Evolutionary conservation across 805 yeast species (phyloP).

Genomic region (Millerozyma miso): DNA sequence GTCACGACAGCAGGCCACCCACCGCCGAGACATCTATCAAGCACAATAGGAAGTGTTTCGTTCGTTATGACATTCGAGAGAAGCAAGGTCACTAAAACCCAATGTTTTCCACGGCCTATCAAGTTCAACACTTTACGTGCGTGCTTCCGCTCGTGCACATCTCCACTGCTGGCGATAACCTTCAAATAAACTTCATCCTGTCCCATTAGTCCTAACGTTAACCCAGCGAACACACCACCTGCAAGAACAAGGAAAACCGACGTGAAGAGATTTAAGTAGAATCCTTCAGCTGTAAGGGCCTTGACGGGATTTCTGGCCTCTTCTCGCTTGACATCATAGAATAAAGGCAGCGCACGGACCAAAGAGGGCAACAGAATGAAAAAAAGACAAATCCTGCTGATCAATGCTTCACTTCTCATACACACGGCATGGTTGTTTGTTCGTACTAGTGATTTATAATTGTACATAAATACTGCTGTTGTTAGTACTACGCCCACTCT

Average conservation of each 20-base stretch:
- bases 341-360: constrained; percentile 30
- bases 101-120: constrained; percentile 84
- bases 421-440: constrained; percentile 23
- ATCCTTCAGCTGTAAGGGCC: constrained; percentile 29
- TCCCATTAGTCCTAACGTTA: constrained; percentile 96
- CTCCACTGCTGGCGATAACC: constrained; percentile 89
- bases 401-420: constrained; percentile 12
- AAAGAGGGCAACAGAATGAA: constrained; percentile 30
- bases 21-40: constrained; percentile 91
- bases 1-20: constrained; percentile 96
- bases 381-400: constrained; percentile 28
- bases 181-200: constrained; percentile 94
- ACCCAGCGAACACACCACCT: constrained; percentile 90
- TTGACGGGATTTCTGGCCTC: constrained; percentile 7
- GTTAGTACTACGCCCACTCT: too few relatives aligned
- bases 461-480: constrained; percentile 18
- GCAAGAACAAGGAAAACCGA: constrained; percentile 62
- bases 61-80: constrained; percentile 87
- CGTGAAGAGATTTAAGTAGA: constrained; percentile 45
- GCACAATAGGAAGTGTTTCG: constrained; percentile 89
- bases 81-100: constrained; percentile 89
- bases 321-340: constrained; percentile 7
- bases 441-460: constrained; percentile 20
- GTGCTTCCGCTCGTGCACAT: constrained; percentile 56
- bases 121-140: constrained; percentile 70